phyloP scores from a whole-genome alignment of 1,139 yeast species.

The Arxiozyma slooffiae region DNA sequence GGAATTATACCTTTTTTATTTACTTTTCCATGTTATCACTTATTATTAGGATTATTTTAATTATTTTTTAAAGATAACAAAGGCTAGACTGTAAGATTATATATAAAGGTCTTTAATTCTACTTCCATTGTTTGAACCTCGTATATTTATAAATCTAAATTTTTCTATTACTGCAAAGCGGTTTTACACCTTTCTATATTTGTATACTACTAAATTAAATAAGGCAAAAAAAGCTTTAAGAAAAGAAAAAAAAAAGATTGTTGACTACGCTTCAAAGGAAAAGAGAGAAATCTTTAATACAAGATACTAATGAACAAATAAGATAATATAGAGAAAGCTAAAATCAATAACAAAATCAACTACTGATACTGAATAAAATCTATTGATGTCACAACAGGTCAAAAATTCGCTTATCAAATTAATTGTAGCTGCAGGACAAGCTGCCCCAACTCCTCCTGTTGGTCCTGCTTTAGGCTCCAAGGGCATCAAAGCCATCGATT shows the following conservation, averaged over 20 bases:
- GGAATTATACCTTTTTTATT: neutral
- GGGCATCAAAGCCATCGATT: conserved; percentile 97
- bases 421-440: conserved; percentile 96
- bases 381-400: conserved; percentile 23
- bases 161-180: neutral
- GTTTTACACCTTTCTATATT: neutral
- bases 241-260: neutral
- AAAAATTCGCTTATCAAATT: conserved; percentile 60
- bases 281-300: neutral
- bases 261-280: neutral
- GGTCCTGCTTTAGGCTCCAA: conserved; percentile 98
- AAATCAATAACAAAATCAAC: conserved; percentile 22
- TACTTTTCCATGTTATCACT: too few species aligned
- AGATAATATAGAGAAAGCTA: too few species aligned
- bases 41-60: too few species aligned
- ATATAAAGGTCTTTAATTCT: neutral
- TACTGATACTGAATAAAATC: conserved; percentile 12
- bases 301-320: neutral
- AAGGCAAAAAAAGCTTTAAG: neutral
- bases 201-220: neutral
- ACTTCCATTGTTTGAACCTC: neutral
- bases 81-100: neutral
- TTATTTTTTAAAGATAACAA: neutral
- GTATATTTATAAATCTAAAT: neutral
- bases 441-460: conserved; percentile 98